phyloP scores from a whole-genome alignment of 2,329 filamentous ascomycete genomes.

The Cylindrodendrum hubeiense region DNA sequence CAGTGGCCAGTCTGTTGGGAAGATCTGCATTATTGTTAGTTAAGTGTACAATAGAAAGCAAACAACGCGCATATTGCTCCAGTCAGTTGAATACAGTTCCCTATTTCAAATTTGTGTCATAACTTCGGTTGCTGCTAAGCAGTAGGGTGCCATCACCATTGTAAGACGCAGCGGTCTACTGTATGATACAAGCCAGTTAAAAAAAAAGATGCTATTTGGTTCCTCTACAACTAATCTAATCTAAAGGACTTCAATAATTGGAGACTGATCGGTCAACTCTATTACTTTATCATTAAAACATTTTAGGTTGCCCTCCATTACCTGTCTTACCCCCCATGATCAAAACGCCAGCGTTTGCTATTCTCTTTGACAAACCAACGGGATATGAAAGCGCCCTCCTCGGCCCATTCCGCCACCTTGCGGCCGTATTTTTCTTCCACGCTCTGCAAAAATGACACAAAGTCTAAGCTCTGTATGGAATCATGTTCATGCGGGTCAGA shows the following conservation, averaged over 20 bases:
- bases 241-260: background rate
- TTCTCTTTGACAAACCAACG: slow-evolving; percentile 53
- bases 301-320: background rate
- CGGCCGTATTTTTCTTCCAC: slow-evolving; percentile 42
- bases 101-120: too few species aligned
- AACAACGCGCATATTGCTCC: too few species aligned
- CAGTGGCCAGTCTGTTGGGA: slow-evolving; percentile 22
- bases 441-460: slow-evolving; percentile 37
- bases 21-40: slow-evolving; percentile 19
- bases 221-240: too few species aligned
- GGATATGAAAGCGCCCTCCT: slow-evolving; percentile 48
- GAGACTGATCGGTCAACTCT: background rate
- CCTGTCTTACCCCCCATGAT: background rate
- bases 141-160: background rate
- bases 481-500: slow-evolving; percentile 44
- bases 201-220: background rate
- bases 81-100: too few species aligned
- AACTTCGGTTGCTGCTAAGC: too few species aligned
- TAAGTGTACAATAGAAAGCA: background rate
- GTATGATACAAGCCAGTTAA: background rate
- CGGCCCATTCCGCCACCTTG: slow-evolving; percentile 47
- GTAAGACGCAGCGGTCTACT: slow-evolving; percentile 4
- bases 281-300: background rate
- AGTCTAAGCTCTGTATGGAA: slow-evolving; percentile 43
- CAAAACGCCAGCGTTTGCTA: slow-evolving; percentile 49